Evolutionary conservation across 1,139 yeast species (phyloP).

Genomic region (Diutina pseudorugosa): DNA sequence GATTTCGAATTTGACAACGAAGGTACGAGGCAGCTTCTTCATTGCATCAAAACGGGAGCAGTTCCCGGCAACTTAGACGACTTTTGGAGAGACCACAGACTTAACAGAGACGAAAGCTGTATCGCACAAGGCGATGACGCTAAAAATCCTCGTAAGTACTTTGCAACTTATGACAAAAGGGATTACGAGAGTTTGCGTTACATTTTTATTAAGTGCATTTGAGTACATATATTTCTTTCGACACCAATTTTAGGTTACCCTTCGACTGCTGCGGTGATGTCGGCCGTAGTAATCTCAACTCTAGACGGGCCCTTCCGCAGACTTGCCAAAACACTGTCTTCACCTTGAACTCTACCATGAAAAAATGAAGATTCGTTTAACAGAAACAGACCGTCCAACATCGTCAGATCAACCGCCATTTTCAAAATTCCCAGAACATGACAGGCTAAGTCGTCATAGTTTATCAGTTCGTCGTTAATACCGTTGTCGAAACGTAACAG

Average conservation of each 20-base stretch:
- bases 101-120: background rate
- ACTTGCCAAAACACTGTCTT: background rate
- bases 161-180: constrained; percentile 12
- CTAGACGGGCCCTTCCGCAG: background rate
- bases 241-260: constrained; percentile 1
- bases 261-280: background rate
- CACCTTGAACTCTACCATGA: background rate
- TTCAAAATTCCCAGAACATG: constrained; percentile 37
- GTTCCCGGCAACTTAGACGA: constrained; percentile 6
- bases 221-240: too few relatives aligned
- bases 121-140: background rate
- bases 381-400: constrained; percentile 16
- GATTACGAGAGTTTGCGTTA: constrained; percentile 10
- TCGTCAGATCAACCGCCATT: constrained; percentile 38
- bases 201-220: constrained; percentile 12
- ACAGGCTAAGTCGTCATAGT: constrained; percentile 22
- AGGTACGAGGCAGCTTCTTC: constrained; percentile 5
- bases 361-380: background rate
- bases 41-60: constrained; percentile 5
- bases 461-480: background rate
- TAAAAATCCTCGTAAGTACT: background rate
- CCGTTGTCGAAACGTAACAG: constrained; percentile 6
- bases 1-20: constrained; percentile 6
- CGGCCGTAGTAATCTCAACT: constrained; percentile 1
- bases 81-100: constrained; percentile 8